Conservation (phyloP, 2,329 filamentous ascomycete species). For the Achaetomium macrosporum region DNA sequence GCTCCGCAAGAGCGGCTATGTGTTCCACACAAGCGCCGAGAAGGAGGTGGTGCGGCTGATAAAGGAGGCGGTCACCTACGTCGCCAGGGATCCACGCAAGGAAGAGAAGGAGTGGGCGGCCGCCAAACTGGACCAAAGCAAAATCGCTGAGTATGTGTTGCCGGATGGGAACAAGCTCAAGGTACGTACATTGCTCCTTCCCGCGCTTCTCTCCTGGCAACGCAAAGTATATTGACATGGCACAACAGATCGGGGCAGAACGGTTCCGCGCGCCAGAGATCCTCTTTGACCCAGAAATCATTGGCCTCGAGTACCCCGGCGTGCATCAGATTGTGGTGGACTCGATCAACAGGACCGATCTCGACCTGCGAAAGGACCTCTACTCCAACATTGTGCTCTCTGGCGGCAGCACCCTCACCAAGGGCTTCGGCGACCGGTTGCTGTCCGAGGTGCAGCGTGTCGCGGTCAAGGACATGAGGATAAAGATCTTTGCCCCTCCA, state of each 20-base stretch:
- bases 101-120: constrained; percentile 96
- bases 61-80: constrained; percentile 91
- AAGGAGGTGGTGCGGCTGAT: constrained; percentile 98
- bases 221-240: not conserved
- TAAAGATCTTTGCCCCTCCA: constrained; percentile 97
- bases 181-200: constrained; percentile 39
- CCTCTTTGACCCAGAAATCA: constrained; percentile 94
- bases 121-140: constrained; percentile 69
- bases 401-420: constrained; percentile 91
- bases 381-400: constrained; percentile 97
- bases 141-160: constrained; percentile 78
- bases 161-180: constrained; percentile 93
- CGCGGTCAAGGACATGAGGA: constrained; percentile 97
- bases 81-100: constrained; percentile 81
- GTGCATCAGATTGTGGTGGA: constrained; percentile 98
- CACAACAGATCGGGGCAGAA: constrained; percentile 74
- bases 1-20: constrained; percentile 83
- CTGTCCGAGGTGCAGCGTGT: constrained; percentile 87
- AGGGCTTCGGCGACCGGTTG: constrained; percentile 90
- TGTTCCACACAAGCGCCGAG: constrained; percentile 96
- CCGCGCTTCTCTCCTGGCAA: not conserved
- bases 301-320: constrained; percentile 92
- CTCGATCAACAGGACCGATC: constrained; percentile 87
- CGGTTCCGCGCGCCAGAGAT: constrained; percentile 95
- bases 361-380: constrained; percentile 88